Evolutionary conservation across 2,329 filamentous ascomycete species (phyloP).

Genomic region (Alternaria hordeiaustralica): DNA sequence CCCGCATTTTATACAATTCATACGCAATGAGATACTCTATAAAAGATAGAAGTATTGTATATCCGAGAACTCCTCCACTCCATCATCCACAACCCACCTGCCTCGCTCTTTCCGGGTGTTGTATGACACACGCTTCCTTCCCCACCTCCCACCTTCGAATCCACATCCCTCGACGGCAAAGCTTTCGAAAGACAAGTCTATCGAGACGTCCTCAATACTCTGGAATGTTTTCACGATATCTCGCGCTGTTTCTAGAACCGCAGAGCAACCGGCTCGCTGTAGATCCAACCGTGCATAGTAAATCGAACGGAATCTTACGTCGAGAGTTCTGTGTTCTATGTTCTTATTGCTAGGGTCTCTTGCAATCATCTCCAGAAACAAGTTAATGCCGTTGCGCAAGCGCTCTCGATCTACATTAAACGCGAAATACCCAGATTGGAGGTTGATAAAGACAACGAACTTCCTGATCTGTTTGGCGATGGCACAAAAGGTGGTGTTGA

Average conservation of each 20-base stretch:
- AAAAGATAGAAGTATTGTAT: too few relatives aligned
- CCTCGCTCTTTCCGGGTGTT: background rate
- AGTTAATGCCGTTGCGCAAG: background rate
- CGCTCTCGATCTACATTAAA: background rate
- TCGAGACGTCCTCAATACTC: background rate
- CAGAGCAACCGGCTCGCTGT: background rate
- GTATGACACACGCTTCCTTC: background rate
- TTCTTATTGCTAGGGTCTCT: background rate
- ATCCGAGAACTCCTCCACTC: background rate
- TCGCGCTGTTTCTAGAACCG: background rate
- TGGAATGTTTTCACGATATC: background rate
- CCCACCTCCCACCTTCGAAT: background rate
- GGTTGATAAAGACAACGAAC: background rate
- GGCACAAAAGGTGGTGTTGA: background rate
- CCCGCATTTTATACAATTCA: too few relatives aligned
- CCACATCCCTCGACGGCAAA: background rate
- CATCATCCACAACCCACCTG: background rate
- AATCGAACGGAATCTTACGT: background rate
- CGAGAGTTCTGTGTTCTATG: background rate
- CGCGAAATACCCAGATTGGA: too few relatives aligned
- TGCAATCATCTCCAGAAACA: background rate
- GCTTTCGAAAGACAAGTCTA: background rate
- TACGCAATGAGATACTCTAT: too few relatives aligned
- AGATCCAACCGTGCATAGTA: accelerated
- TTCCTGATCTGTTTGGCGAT: background rate